These are phyloP conservation scores for Bromus sterilis DNA, from an alignment of 176 grass and related monocot species.

Conservation along the genomic window DNA sequence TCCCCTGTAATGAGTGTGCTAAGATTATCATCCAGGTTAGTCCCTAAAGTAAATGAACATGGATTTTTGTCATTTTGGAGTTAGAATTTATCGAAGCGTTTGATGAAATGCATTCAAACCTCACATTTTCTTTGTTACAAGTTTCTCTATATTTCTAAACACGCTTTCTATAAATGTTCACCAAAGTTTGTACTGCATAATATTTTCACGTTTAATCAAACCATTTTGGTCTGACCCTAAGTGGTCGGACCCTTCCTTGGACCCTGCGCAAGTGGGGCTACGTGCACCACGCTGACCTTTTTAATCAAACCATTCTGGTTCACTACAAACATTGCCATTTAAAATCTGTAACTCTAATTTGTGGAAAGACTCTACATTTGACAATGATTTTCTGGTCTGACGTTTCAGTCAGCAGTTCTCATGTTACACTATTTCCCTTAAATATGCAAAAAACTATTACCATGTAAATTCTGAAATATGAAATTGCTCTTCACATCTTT, in stretches of 20 bases:
- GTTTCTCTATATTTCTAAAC: not conserved
- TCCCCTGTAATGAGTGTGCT: conserved; percentile 95
- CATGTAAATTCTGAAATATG: not conserved
- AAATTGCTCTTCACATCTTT: not conserved
- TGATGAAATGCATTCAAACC: not conserved
- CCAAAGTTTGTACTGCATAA: not conserved
- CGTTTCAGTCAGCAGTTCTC: not conserved
- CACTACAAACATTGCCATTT: not conserved
- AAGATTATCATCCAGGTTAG: conserved; percentile 98
- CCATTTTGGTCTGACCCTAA: not conserved
- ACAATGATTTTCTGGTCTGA: not conserved
- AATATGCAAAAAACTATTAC: not conserved
- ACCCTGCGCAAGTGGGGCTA: not conserved
- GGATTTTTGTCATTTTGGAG: not conserved
- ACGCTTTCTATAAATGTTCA: not conserved
- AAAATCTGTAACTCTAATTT: not conserved
- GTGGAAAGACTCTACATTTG: not conserved
- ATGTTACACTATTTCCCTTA: not conserved
- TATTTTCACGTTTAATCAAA: not conserved
- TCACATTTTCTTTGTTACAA: not conserved
- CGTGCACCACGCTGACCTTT: not conserved
- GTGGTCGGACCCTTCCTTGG: not conserved
- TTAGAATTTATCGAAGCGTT: not conserved
- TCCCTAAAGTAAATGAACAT: not conserved
- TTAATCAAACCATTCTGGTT: not conserved